Evolutionary conservation across 192 early-diverging fungal genomes (phyloP), one percentile per base, ranked within the genome.

Genomic region (Mortierella claussenii): DNA sequence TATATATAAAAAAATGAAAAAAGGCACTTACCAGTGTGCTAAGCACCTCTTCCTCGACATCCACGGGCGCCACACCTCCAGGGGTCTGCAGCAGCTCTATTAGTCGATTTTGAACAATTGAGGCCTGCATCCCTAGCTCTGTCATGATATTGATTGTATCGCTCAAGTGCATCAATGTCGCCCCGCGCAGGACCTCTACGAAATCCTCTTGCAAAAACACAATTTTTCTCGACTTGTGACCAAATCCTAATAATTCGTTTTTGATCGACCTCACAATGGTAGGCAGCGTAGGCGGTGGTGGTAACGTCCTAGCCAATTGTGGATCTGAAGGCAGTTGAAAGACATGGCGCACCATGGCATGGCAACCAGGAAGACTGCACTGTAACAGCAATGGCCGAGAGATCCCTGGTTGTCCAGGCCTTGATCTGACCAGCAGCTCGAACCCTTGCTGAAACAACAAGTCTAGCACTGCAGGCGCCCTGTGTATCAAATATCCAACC

Each of bases 261-360:
- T 67, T 52, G n/a, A 67, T 24, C 7, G 43, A 42, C 4, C 42
- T 17, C 17, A 61, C 45, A 10, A 60, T 30, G 32, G 18, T 8
- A 67, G 44, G 18, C 20, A 67, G 44, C 15, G 37, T 11, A 20
- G 33, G 30, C 42, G 6, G 28, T 34, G 0, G 28, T 13, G 30
- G 5, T 13, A 12, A 49, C 6, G 9, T 4, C 10, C 28, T 53
- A 18, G 11, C n/a, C 21, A 40, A 24, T 15, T 45, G 43, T 3
- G 37, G 13, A 40, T 40, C 42, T 30, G 42, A 43, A 15, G 56
- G 37, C 4, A 28, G 0, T n/a, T 55, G 37, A 32, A 65, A 54
- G 10, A 76, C 17, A 53, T 76, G 64, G 9, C 65, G 63, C 7
- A 76, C 51, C 63, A 76, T 76, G 12, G 73, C 55, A 33, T 76